Base-by-base conservation (phyloP, 225 moss, liverwort and hornwort species). In the Physcomitrellopsis africana region DNA sequence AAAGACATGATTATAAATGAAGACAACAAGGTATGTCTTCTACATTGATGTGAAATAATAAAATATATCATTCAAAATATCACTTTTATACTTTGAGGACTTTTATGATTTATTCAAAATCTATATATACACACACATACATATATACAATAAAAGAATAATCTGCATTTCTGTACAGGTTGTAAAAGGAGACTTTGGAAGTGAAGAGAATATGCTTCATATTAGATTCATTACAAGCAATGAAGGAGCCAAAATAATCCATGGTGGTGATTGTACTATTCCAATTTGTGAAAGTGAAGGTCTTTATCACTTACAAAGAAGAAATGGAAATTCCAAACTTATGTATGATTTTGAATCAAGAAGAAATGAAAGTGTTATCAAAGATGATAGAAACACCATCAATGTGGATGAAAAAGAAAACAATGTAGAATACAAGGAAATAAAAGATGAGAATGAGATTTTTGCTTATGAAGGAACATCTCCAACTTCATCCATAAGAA, bases 281-380 rank as follows among this genome's bases (percentile, higher is more conserved):
- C 1, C 46, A 22, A 19, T 60, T 43, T 69, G 13, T 60, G 0
- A 56, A 23, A 55, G 0, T 67, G 0, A 0, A 23, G 32, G 8
- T 15, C 65, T 17, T 9, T 0, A 55, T 10, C 8, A 65, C 0
- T 6, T 22, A 5, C 5, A 32, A 17, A 67, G 0, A 0, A 42
- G 32, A 3, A 56, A 45, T 0, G 43, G 22, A 0, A 10, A 0
- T 0, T 10, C 26, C 1, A 15, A 8, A 0, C 11, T 55, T 46
- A 48, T 51, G 7, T 0, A 72, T 23, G 24, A 51, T 45, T 44
- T 6, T 45, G 55, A 70, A 15, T 9, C 59, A 8, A 78, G 11
- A 13, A 55, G 11, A 78, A 55, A 51, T 19, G 17, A 75, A 51
- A 69, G 4, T 1, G 12, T 66, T 51, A 12, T 45, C 0, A 56